These are phyloP conservation scores for Aspergillus sojae DNA, from an alignment of 2,329 filamentous ascomycete species.

Conservation along the genomic window DNA sequence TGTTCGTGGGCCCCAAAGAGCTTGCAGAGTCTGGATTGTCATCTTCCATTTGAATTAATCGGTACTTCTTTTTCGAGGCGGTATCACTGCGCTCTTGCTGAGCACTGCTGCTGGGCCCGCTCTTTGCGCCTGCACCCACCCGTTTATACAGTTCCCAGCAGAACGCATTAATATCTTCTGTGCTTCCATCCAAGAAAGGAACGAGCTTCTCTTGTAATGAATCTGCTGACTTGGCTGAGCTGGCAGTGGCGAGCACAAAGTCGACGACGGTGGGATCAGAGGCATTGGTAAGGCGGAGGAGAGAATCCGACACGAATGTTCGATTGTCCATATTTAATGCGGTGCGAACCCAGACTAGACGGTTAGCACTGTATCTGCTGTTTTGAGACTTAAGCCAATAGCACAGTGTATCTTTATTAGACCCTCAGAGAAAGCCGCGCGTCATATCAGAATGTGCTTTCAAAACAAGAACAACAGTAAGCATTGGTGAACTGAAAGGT, in stretches of 20 bases:
- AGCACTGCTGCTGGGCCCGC: slow-evolving; percentile 16
- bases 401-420: background rate
- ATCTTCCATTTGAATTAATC: slow-evolving; percentile 58
- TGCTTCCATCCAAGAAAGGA: slow-evolving; percentile 54
- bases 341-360: background rate
- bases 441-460: background rate
- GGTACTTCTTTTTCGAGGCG: slow-evolving; percentile 53
- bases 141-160: slow-evolving; percentile 49
- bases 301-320: slow-evolving; percentile 52
- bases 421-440: background rate
- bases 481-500: background rate
- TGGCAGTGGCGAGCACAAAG: slow-evolving; percentile 59
- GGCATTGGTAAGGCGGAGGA: slow-evolving; percentile 57
- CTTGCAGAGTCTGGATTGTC: slow-evolving; percentile 38
- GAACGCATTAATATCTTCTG: slow-evolving; percentile 51
- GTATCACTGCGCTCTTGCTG: slow-evolving; percentile 22
- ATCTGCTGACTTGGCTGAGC: slow-evolving; percentile 51
- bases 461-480: too few species aligned
- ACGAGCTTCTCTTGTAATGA: slow-evolving; percentile 55
- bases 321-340: slow-evolving; percentile 40
- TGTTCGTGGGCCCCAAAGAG: slow-evolving; percentile 33
- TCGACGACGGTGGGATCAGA: slow-evolving; percentile 60
- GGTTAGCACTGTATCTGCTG: background rate
- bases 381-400: too few species aligned
- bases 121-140: slow-evolving; percentile 28